Percentiles rank a stretch among this genome's conserved stretches.
These are phyloP conservation scores for Quercus glauca DNA, from an alignment of 306 rosid species.

Conservation along the genomic window DNA sequence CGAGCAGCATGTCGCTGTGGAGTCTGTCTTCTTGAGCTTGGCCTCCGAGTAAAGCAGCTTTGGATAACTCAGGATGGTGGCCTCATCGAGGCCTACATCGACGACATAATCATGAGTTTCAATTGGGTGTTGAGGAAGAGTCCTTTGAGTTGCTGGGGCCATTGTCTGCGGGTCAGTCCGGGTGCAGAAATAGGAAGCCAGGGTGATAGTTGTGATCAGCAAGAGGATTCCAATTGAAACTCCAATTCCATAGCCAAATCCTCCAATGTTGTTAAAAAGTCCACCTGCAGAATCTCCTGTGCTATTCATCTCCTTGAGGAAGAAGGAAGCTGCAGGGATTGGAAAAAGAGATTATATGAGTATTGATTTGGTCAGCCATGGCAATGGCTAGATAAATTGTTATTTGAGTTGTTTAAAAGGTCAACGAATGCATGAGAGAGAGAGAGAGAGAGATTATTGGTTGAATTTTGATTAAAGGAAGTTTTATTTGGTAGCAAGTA, in stretches of 20 bases:
- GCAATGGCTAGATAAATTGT: conserved; percentile 15
- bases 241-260: conserved; percentile 85
- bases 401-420: conserved; percentile 35
- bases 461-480: conserved; percentile 40
- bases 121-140: not conserved
- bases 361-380: conserved; percentile 31
- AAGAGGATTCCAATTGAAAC: conserved; percentile 78
- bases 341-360: conserved; percentile 8
- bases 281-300: conserved; percentile 46
- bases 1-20: conserved; percentile 66
- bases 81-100: conserved; percentile 72
- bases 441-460: not conserved
- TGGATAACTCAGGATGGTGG: conserved; percentile 61
- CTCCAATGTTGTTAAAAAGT: conserved; percentile 52
- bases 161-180: conserved; percentile 24
- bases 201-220: conserved; percentile 78
- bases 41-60: conserved; percentile 69
- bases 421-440: conserved; percentile 46
- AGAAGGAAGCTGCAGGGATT: not conserved
- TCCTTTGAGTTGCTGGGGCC: conserved; percentile 16
- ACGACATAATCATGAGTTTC: conserved; percentile 42
- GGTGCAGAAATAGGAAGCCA: conserved; percentile 83
- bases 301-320: conserved; percentile 38
- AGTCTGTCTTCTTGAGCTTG: conserved; percentile 41
- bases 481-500: conserved; percentile 38